Evolutionary conservation across 2,329 filamentous ascomycete species (phyloP), one percentile per base, ranked within the genome.

Genomic region (Elsinoe fawcettii): DNA sequence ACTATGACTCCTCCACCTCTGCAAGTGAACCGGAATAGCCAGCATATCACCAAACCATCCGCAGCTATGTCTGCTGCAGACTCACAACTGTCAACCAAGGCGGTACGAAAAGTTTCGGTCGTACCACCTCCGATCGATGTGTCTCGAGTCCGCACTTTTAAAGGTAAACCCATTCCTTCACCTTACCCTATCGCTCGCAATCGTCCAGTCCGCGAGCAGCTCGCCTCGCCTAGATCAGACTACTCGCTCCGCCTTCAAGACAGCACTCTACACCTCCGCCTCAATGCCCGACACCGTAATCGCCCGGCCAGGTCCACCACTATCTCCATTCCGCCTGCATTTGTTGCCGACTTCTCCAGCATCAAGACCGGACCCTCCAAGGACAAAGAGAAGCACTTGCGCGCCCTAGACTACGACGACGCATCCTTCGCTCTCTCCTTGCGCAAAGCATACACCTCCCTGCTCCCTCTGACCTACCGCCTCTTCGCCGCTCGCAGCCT

Each of bases 101-200:
- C 57, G 2, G 36, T 55, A 39, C 58, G 59, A 2, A 58, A 65
- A 56, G 67, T 70, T 3, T 65, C 66, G 11, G 58, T 70, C 12
- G 58, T 66, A 5, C 69, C 68, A 6, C 67, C 67, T 20, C 67
- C 67, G 0, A 70, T 71, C 25, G 64, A 70, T 47, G 66, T 66
- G 1, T 60, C 62, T 1, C 58, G 30, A 1, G 56, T 64, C 1
- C 60, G 59, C 8, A 43, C 16, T 14, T 34, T 56, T 30, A 55
- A 51, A 16, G 46, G 56, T 8, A 65, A 20, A 67, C 69, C 1
- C 70, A 70, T 55, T 66, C 69, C 22, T 63, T 61, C 56, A 56
- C 59, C 9, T 27, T 58, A 18, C 53, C 61, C 9, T 58, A 60
- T 49, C 64, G 62, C 55, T 68, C 68, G 53, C 59, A 66, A 47